Evolutionary conservation across 2,329 filamentous ascomycete species (phyloP).

Genomic region (Penicillium sp.): DNA sequence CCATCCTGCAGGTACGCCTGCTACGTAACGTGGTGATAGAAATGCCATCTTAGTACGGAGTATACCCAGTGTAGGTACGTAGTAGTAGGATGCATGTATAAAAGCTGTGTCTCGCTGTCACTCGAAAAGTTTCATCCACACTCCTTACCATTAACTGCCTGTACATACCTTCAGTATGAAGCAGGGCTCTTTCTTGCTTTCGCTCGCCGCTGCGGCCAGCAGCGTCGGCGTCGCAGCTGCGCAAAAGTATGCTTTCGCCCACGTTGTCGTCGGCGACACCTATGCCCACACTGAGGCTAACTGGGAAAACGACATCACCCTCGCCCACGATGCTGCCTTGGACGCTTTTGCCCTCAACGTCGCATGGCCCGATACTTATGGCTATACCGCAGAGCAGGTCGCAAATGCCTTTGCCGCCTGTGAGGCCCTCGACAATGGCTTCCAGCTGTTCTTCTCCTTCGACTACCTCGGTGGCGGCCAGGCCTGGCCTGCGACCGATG

Average conservation of each 20-base stretch:
- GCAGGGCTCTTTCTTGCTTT: conserved; percentile 8
- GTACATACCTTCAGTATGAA: conserved; percentile 5
- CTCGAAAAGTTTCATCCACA: neutral
- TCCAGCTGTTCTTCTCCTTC: conserved; percentile 36
- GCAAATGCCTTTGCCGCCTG: conserved; percentile 26
- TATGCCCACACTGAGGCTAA: conserved; percentile 2
- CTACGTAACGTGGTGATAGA: no score
- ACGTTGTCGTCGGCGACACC: conserved; percentile 26
- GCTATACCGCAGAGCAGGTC: conserved; percentile 18
- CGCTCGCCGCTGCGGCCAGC: conserved; percentile 2
- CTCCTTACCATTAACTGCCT: neutral
- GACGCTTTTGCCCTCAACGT: conserved; percentile 42
- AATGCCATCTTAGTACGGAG: neutral
- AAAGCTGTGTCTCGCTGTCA: neutral
- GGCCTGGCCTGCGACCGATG: conserved; percentile 26
- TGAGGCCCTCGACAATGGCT: conserved; percentile 19
- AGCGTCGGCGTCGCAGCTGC: conserved; percentile 7
- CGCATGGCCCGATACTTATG: conserved; percentile 22
- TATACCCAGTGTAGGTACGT: no score
- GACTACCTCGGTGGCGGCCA: conserved; percentile 31
- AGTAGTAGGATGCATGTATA: neutral
- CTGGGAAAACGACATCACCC: conserved; percentile 27
- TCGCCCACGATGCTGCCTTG: conserved; percentile 35
- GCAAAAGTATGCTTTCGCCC: conserved; percentile 22
- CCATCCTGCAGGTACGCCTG: no score